A percentile compares a stretch with the other conserved stretches of the same genome.
Conservation (phyloP, 306 rosid species). For the Vachellia collinsii region DNA sequence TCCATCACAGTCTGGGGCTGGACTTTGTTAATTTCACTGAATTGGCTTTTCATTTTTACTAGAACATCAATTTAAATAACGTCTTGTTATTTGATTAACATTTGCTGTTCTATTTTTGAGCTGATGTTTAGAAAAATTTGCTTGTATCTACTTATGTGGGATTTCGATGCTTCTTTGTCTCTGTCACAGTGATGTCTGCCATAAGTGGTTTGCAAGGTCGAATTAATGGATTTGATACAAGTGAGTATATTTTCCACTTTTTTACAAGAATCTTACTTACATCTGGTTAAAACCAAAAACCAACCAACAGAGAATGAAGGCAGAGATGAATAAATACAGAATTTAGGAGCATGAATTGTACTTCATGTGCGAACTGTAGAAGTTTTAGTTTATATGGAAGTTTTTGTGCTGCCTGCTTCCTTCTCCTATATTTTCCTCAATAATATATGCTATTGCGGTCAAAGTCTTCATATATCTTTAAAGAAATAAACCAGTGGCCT, state of each 20-base stretch:
- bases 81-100: slow-evolving; percentile 12
- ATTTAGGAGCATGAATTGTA: background rate
- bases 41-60: slow-evolving; percentile 18
- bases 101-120: background rate
- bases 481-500: slow-evolving; percentile 2
- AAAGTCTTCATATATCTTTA: background rate
- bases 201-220: slow-evolving; percentile 87
- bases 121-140: slow-evolving; percentile 5
- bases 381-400: background rate
- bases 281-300: background rate
- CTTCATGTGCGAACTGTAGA: background rate
- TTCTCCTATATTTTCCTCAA: background rate
- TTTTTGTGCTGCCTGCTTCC: slow-evolving; percentile 13
- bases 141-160: slow-evolving; percentile 29
- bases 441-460: background rate
- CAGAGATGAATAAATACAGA: slow-evolving; percentile 1
- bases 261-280: slow-evolving; percentile 1
- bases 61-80: slow-evolving; percentile 17
- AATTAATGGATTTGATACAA: slow-evolving; percentile 67
- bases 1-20: background rate
- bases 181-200: slow-evolving; percentile 87
- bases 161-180: slow-evolving; percentile 24
- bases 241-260: slow-evolving; percentile 57
- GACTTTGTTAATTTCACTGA: slow-evolving; percentile 35
- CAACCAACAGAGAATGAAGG: slow-evolving; percentile 12